A percentile compares a stretch with the other conserved stretches of the same genome.
phyloP scores from a whole-genome alignment of 2,329 filamentous ascomycete species.

The Neurospora sp. region DNA sequence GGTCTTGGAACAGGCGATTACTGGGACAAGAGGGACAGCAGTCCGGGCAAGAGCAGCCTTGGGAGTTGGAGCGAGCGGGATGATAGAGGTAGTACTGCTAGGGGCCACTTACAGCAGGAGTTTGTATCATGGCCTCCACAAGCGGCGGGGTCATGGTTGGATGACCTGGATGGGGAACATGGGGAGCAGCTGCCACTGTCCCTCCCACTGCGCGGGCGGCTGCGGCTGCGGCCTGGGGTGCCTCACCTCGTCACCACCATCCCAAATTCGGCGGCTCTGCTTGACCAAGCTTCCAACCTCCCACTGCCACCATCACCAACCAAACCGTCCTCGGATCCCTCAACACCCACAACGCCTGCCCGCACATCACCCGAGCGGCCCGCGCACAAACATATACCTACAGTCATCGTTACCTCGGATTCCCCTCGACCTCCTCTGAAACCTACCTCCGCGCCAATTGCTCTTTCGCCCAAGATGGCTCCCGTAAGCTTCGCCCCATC shows the following conservation, averaged over 20 bases:
- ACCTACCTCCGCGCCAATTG: slow-evolving; percentile 15
- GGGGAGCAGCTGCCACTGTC: slow-evolving; percentile 10
- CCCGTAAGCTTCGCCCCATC: slow-evolving; percentile 34
- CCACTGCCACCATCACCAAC: slow-evolving; percentile 18
- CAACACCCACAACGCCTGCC: slow-evolving; percentile 8
- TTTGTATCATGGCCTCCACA: background rate
- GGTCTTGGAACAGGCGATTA: background rate
- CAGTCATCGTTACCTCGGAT: slow-evolving; percentile 17
- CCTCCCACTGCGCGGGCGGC: slow-evolving; percentile 19
- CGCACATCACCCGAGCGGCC: background rate
- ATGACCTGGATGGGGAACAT: background rate
- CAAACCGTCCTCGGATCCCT: background rate
- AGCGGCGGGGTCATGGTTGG: background rate
- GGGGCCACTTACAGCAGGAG: background rate
- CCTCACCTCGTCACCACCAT: slow-evolving; percentile 15
- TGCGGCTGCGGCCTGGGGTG: slow-evolving; percentile 16
- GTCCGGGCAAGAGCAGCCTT: background rate
- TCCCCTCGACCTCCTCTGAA: slow-evolving; percentile 21
- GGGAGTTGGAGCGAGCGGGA: background rate
- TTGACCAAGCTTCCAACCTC: slow-evolving; percentile 18
- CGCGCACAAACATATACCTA: slow-evolving; percentile 5
- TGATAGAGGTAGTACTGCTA: background rate
- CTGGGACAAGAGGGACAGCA: background rate
- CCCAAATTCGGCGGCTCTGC: background rate
- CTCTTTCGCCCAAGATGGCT: slow-evolving; percentile 37